Percentiles rank a stretch among this genome's conserved stretches.
phyloP scores from a whole-genome alignment of 2,329 filamentous ascomycete genomes.

The Penicillium nordicum region DNA sequence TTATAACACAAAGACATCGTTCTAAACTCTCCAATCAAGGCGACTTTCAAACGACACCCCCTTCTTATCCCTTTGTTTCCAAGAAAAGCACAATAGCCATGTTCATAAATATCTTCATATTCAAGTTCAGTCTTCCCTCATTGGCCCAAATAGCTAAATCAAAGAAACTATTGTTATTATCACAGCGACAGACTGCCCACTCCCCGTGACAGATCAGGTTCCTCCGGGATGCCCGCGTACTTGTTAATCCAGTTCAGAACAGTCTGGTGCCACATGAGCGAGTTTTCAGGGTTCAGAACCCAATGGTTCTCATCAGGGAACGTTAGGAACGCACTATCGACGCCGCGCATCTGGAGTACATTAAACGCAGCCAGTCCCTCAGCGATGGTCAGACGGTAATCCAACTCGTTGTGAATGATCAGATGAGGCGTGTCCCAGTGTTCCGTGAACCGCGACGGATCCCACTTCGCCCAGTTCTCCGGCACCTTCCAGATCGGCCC shows the following conservation, averaged over 20 bases:
- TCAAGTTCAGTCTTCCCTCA: not conserved
- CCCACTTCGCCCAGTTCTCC: constrained; percentile 55
- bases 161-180: not conserved
- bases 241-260: constrained; percentile 74
- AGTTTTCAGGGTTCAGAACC: constrained; percentile 91
- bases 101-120: constrained; percentile 4
- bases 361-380: constrained; percentile 87
- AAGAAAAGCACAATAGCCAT: constrained; percentile 6
- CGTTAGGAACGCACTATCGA: constrained; percentile 73
- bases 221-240: constrained; percentile 51
- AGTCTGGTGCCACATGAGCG: constrained; percentile 81
- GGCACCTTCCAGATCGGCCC: constrained; percentile 50
- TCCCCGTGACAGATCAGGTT: constrained; percentile 19
- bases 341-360: constrained; percentile 68
- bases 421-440: constrained; percentile 86
- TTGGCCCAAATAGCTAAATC: not conserved
- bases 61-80: constrained; percentile 9
- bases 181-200: constrained; percentile 23
- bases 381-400: constrained; percentile 81
- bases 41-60: not conserved
- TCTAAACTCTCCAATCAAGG: not conserved
- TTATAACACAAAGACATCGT: constrained; percentile 1
- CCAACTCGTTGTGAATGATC: constrained; percentile 84
- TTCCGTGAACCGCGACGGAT: constrained; percentile 53
- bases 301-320: constrained; percentile 80